phyloP scores from a whole-genome alignment of 805 yeast genomes.

The Saccharomyces cerevisiae region DNA sequence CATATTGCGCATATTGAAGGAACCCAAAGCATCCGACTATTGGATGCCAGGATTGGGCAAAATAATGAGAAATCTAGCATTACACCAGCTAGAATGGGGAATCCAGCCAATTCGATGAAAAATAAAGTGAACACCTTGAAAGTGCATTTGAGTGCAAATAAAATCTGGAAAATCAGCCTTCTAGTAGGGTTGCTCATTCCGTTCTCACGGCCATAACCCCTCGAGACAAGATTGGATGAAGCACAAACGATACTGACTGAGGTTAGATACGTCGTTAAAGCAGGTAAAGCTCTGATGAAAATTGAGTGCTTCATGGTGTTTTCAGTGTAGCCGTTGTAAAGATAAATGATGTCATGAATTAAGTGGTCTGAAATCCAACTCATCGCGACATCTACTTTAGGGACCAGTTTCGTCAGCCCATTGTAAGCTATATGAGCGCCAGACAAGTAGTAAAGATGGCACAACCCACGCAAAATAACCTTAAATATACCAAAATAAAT shows the following conservation, averaged over 20 bases:
- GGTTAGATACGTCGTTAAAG: constrained; percentile 23
- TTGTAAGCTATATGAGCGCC: constrained; percentile 2
- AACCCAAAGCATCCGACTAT: constrained; percentile 14
- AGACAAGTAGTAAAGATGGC: constrained; percentile 5
- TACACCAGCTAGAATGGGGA: constrained; percentile 82
- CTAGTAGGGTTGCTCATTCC: constrained; percentile 30
- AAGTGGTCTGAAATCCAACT: constrained; percentile 13
- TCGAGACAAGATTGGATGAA: constrained; percentile 18
- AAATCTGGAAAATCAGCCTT: constrained; percentile 42
- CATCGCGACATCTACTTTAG: constrained; percentile 2
- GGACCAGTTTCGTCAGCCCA: constrained; percentile 2
- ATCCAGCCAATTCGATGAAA: constrained; percentile 69
- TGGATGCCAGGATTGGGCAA: constrained; percentile 20
- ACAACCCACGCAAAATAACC: constrained; percentile 10
- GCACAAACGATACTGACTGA: constrained; percentile 16
- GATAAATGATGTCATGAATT: constrained; percentile 3
- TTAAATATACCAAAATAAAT: constrained; percentile 11
- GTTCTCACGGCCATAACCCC: constrained; percentile 22
- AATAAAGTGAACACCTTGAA: constrained; percentile 69
- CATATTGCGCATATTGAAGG: constrained; percentile 17
- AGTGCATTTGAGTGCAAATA: constrained; percentile 52
- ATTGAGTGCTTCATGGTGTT: constrained; percentile 17
- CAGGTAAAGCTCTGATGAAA: constrained; percentile 23
- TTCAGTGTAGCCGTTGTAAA: constrained; percentile 14
- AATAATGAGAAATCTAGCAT: constrained; percentile 57